phyloP scores from a whole-genome alignment of 345 rosid genomes.

The Laguncularia racemosa region DNA sequence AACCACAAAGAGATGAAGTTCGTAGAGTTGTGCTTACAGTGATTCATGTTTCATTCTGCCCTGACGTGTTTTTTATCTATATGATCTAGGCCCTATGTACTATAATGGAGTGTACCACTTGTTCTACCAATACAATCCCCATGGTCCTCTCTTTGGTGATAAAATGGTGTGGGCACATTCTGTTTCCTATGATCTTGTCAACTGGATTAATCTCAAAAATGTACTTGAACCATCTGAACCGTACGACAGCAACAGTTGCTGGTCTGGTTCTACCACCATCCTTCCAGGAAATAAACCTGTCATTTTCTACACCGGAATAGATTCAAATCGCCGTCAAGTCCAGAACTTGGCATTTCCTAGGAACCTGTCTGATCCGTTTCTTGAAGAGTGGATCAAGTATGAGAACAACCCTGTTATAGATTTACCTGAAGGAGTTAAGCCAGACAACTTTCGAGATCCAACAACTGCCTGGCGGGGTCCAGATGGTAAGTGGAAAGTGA shows the following conservation, averaged over 20 bases:
- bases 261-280: conserved; percentile 67
- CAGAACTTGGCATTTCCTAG: conserved; percentile 55
- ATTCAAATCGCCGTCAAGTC: conserved; percentile 30
- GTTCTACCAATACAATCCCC: conserved; percentile 59
- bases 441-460: conserved; percentile 54
- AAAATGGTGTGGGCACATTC: conserved; percentile 64
- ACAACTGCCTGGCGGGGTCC: conserved; percentile 50
- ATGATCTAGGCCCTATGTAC: conserved; percentile 58
- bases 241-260: conserved; percentile 52
- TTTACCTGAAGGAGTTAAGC: conserved; percentile 31
- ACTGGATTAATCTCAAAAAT: conserved; percentile 50
- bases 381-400: conserved; percentile 51
- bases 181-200: conserved; percentile 55
- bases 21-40: not conserved
- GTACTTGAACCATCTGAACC: conserved; percentile 51
- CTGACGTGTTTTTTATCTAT: conserved; percentile 4
- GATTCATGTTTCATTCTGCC: not conserved
- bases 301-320: conserved; percentile 54
- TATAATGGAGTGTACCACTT: conserved; percentile 62
- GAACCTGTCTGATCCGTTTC: conserved; percentile 52
- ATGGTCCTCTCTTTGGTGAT: conserved; percentile 38
- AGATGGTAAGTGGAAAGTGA: conserved; percentile 36
- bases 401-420: conserved; percentile 43
- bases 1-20: no score
- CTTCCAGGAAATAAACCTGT: conserved; percentile 50